Conservation (phyloP, 805 yeast genomes). For the Metschnikowia baotianmanensis region DNA sequence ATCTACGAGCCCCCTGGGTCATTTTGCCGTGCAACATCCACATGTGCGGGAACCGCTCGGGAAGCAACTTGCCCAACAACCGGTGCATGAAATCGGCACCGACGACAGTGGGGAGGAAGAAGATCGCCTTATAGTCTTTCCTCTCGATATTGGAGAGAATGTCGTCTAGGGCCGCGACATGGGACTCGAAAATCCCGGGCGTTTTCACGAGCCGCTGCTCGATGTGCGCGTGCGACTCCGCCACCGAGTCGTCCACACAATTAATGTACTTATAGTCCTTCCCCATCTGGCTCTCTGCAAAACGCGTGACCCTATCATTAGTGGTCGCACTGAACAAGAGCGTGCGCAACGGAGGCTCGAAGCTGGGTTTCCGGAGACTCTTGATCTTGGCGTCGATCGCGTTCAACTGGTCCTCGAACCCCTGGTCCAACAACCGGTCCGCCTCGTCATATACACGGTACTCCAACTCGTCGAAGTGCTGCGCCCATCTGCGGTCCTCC, state of each 20-base stretch:
- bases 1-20: conserved; percentile 66
- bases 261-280: conserved; percentile 58
- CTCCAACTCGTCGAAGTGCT: conserved; percentile 51
- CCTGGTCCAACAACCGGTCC: conserved; percentile 78
- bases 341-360: conserved; percentile 48
- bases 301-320: conserved; percentile 58
- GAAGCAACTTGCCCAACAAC: conserved; percentile 28
- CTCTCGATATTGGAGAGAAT: conserved; percentile 35
- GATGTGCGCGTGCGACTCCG: conserved; percentile 74
- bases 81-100: conserved; percentile 58
- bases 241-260: conserved; percentile 70
- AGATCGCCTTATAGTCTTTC: conserved; percentile 66
- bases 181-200: conserved; percentile 52
- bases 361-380: conserved; percentile 24
- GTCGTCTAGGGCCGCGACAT: conserved; percentile 54
- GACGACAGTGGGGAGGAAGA: conserved; percentile 77
- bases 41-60: conserved; percentile 5
- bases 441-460: conserved; percentile 87
- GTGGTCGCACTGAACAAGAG: conserved; percentile 88
- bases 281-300: conserved; percentile 62
- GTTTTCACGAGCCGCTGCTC: conserved; percentile 63
- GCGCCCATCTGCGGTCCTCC: conserved; percentile 42
- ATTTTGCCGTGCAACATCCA: conserved; percentile 67
- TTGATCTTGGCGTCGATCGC: conserved; percentile 52
- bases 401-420: conserved; percentile 67